Evolutionary conservation across 192 early-diverging fungal genomes (phyloP), one percentile per base, ranked within the genome.

Genomic region (Coemansia sp.): DNA sequence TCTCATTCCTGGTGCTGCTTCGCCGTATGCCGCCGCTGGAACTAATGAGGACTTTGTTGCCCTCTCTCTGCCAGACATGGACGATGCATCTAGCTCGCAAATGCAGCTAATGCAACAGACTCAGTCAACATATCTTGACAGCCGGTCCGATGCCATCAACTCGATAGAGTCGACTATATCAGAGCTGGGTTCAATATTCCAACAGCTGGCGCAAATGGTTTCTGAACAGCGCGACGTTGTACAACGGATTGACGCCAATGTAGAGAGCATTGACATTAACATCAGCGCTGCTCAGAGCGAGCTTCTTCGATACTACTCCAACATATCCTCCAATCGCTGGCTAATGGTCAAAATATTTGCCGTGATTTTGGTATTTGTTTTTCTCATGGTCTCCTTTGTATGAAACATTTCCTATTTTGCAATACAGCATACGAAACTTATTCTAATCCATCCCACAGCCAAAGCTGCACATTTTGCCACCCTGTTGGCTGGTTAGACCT

Each of bases 91-190:
- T 17, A 68, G 79, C 43, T 86, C 88, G 56, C 86, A 90, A 53
- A 81, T 88, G 58, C 71, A 87, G 53, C 70, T 86, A 31, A 75
- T 83, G 25, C 58, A 81, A 53, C 72, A 85, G 32, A 51, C 74
- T 63, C 79, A 89, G 77, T 85, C 86, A 45, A 83, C 86, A 49
- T 93, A 94, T 65, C 80, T 99, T 34, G 90, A 97, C 54, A 86
- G 84, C 55, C 85, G 97, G 32, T 83, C 88, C 4, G 86, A 88
- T 14, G 93, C 95, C 0, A 95, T 98, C 53, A 90, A 91, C 59
- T 90, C 90, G 6, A 98, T 99, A 59, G 95, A 99, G 67, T 85
- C 86, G 8, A 99, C 97, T 4, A 95, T 99, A 53, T 88, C 94
- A 0, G 97, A 99, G 60, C 84, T 98, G 14, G 91, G 91, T 4